Conservation (phyloP, 371 early-diverging fungal species). For the Syncephalastrum contaminatum region DNA sequence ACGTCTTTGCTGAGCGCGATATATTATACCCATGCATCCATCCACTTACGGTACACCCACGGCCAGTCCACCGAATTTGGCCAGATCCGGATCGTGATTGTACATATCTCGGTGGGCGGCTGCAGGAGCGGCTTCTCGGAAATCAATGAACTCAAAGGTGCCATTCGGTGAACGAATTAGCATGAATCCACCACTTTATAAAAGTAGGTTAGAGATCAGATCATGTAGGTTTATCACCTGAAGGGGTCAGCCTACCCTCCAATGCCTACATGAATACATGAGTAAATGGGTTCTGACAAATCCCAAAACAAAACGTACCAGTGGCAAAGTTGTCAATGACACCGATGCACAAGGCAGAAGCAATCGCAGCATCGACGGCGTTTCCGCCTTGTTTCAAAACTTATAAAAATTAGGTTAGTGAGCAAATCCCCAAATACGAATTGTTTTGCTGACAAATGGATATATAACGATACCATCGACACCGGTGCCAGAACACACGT, state of each 20-base stretch:
- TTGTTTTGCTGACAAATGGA: neutral
- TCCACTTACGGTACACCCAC: constrained; percentile 83
- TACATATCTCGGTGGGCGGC: constrained; percentile 75
- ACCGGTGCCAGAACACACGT: constrained; percentile 80
- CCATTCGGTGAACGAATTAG: constrained; percentile 74
- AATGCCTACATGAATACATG: constrained; percentile 30
- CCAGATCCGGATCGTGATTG: constrained; percentile 53
- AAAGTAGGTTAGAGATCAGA: neutral
- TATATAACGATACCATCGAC: constrained; percentile 58
- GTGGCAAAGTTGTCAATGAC: constrained; percentile 91
- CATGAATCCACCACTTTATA: constrained; percentile 92
- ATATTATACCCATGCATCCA: neutral
- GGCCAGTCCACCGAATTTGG: constrained; percentile 78
- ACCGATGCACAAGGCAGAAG: constrained; percentile 92
- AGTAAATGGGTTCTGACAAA: neutral
- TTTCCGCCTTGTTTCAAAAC: constrained; percentile 92
- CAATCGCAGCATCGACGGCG: constrained; percentile 97
- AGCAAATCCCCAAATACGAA: neutral
- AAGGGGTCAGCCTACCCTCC: constrained; percentile 34
- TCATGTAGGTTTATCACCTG: neutral
- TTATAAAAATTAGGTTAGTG: constrained; percentile 9
- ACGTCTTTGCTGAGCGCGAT: neutral
- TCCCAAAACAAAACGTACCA: constrained; percentile 62
- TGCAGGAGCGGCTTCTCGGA: constrained; percentile 92
- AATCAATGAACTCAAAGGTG: constrained; percentile 67